A percentile compares a stretch with the other conserved stretches of the same genome.
Evolutionary conservation across 129 eudicot species (phyloP).

Genomic region (Daucus carota): DNA sequence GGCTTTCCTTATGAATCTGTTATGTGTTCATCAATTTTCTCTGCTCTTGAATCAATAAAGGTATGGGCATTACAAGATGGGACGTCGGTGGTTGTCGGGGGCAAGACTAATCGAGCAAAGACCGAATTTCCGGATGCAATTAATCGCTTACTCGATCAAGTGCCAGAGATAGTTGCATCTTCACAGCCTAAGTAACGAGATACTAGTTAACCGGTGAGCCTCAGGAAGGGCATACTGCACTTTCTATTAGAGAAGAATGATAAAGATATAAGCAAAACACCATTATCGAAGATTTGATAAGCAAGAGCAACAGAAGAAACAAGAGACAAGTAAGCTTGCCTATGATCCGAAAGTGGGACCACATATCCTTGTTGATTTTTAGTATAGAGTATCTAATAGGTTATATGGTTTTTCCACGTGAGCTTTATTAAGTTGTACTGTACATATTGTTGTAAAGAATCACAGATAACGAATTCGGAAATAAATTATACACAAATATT

Average conservation of each 20-base stretch:
- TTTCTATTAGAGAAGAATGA: background rate
- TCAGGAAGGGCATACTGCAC: background rate
- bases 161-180: conserved; percentile 51
- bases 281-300: conserved; percentile 3
- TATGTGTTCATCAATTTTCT: background rate
- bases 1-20: background rate
- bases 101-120: conserved; percentile 78
- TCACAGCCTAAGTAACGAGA: conserved; percentile 28
- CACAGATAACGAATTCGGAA: background rate
- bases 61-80: conserved; percentile 93
- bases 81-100: conserved; percentile 67
- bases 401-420: background rate
- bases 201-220: conserved; percentile 33
- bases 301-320: background rate
- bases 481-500: background rate
- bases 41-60: conserved; percentile 17
- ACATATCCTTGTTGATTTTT: background rate
- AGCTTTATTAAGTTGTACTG: background rate
- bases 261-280: background rate
- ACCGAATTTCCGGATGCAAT: conserved; percentile 61
- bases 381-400: background rate
- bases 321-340: background rate
- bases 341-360: background rate
- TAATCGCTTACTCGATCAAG: conserved; percentile 56
- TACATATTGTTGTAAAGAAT: conserved; percentile 1